Percentiles rank a stretch among this genome's conserved stretches.
Evolutionary conservation across 768 basidiomycete genomes (phyloP).

Genomic region (Amanita rubescens): DNA sequence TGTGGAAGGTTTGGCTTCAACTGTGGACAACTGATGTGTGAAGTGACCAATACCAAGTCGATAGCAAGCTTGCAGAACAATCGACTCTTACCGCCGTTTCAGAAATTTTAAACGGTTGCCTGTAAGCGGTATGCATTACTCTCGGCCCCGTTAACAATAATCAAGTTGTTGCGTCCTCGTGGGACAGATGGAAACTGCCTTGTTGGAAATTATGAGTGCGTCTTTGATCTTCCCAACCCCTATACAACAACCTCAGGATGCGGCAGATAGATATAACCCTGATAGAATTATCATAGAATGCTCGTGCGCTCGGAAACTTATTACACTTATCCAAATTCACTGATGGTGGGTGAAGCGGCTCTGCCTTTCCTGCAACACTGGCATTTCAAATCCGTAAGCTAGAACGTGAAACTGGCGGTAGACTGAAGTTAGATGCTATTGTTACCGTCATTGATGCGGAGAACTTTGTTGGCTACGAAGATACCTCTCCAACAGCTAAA

Average conservation of each 20-base stretch:
- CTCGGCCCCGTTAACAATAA: not conserved
- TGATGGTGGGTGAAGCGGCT: conserved; percentile 48
- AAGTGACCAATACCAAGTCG: conserved; percentile 41
- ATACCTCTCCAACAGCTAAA: conserved; percentile 83
- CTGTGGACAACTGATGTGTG: not conserved
- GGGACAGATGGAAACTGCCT: conserved; percentile 88
- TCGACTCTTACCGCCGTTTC: conserved; percentile 81
- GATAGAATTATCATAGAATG: conserved; percentile 95
- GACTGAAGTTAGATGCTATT: conserved; percentile 82
- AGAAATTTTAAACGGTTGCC: conserved; percentile 94
- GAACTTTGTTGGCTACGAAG: conserved; percentile 91
- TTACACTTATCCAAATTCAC: not conserved
- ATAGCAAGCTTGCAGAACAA: conserved; percentile 84
- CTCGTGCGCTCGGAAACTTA: conserved; percentile 52
- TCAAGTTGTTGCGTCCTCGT: conserved; percentile 87
- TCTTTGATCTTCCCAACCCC: not conserved
- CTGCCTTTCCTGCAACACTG: conserved; percentile 91
- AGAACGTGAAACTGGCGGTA: conserved; percentile 65
- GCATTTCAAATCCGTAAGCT: conserved; percentile 92
- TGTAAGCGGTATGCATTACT: conserved; percentile 40
- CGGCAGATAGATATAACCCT: conserved; percentile 68
- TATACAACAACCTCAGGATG: not conserved
- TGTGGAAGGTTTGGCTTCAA: conserved; percentile 56
- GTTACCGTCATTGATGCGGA: conserved; percentile 88
- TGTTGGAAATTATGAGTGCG: conserved; percentile 78